Base-by-base conservation (phyloP, 148 eudicot genomes). In the Camellia sinensis region DNA sequence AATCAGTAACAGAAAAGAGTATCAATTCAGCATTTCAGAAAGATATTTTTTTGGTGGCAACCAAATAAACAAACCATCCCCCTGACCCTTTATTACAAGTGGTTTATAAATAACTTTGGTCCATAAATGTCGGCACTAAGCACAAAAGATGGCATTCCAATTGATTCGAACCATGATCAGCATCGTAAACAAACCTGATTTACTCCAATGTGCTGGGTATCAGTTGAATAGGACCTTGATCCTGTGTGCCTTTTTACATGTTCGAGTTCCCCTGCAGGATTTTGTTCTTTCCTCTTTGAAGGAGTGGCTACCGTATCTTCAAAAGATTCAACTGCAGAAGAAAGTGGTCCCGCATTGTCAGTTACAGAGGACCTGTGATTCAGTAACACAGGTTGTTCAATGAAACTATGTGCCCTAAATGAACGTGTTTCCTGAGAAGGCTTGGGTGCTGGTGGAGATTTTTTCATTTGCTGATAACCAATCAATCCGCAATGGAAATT, bases 401-500 rank as follows among this genome's bases (percentile, higher is more conserved):
- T 54, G n/a, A 48, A 50, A 71, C 45, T 66, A 14, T 80, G 60
- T 44, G 77, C 19, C 44, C 43, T 71, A 65, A 70, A 78, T 63
- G 60, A 18, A 54, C 83, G 71, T 40, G 83, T 53, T 48, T 80
- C 73, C 8, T 63, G 48, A 37, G 72, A 79, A 64, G 84, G 75
- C 46, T 37, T 46, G 52, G 82, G 72, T 54, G 59, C 77, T 53
- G 67, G 85, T 70, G 19, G 19, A 59, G 70, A 59, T 76, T 81
- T 86, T 71, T 75, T 75, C 69, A 84, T 80, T 11, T 22, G 74
- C 66, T 85, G 87, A 80, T 90, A 90, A 37, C 91, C 91, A 65
- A 90, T 83, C 19, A 86, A 85, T 69, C 87, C 92, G 80, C 90
- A 91, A 62, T 91, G 92, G 77, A 78, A 64, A 74, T 83, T 87